Evolutionary conservation across 768 basidiomycete genomes (phyloP).

Genomic region (Botryobasidium botryosum): DNA sequence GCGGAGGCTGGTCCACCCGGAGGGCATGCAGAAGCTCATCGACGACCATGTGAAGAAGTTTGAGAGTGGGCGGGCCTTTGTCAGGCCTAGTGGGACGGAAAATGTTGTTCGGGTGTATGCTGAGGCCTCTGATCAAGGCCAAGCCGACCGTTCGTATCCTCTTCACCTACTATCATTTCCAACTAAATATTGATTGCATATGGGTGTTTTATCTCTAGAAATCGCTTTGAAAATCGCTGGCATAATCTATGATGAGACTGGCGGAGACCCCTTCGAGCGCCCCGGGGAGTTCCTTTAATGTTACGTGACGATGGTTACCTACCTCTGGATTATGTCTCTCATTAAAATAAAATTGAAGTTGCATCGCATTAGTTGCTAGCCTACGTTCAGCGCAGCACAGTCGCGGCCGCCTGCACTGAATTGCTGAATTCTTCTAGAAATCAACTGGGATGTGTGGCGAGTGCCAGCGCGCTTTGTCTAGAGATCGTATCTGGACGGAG

Average conservation of each 20-base stretch:
- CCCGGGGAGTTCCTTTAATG: conserved; percentile 60
- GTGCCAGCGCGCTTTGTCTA: no score
- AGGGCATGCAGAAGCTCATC: conserved; percentile 63
- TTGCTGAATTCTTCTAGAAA: no score
- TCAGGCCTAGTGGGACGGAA: conserved; percentile 93
- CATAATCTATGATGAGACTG: conserved; percentile 66
- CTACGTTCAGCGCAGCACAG: no score
- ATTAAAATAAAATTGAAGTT: no score
- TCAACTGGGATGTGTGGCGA: no score
- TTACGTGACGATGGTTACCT: no score
- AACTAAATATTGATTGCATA: no score
- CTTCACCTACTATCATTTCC: no score
- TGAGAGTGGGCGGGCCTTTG: conserved; percentile 79
- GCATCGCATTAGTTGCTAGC: no score
- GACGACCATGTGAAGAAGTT: conserved; percentile 65
- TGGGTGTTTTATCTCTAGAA: conserved; percentile 30
- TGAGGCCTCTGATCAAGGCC: conserved; percentile 56
- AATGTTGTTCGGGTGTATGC: conserved; percentile 97
- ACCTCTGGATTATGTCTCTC: no score
- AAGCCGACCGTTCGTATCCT: conserved; percentile 60
- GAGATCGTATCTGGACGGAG: no score
- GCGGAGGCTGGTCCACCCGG: conserved; percentile 64
- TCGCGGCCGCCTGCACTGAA: no score
- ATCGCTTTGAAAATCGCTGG: conserved; percentile 76
- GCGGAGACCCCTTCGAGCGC: conserved; percentile 59